A percentile compares a stretch with the other conserved stretches of the same genome.
Evolutionary conservation across 805 yeast species (phyloP).

Genomic region (Saturnispora ahearnii): DNA sequence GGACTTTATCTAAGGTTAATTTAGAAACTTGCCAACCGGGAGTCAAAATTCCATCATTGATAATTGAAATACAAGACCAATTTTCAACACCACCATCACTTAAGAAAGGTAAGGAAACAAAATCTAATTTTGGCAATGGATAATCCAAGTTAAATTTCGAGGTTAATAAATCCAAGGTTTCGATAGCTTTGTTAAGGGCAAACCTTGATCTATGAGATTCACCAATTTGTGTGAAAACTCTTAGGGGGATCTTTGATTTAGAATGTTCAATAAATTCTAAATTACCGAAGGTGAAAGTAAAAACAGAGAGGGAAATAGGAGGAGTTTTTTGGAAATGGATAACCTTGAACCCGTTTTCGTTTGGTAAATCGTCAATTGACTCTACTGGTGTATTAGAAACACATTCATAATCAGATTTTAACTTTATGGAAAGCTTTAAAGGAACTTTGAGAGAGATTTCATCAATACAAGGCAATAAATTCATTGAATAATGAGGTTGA

Average conservation of each 20-base stretch:
- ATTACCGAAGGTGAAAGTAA: slow-evolving; percentile 64
- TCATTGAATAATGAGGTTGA: slow-evolving; percentile 58
- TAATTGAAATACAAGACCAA: slow-evolving; percentile 58
- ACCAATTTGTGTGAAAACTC: slow-evolving; percentile 49
- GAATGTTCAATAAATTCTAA: slow-evolving; percentile 40
- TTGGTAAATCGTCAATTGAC: slow-evolving; percentile 8
- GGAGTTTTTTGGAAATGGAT: slow-evolving; percentile 47
- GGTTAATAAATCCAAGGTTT: slow-evolving; percentile 41
- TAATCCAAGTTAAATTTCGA: slow-evolving; percentile 35
- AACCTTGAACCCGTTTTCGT: slow-evolving; percentile 19
- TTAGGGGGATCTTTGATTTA: slow-evolving; percentile 33
- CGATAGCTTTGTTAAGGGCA: slow-evolving; percentile 40
- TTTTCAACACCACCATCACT: slow-evolving; percentile 79
- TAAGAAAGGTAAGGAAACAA: slow-evolving; percentile 60
- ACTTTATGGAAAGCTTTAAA: slow-evolving; percentile 40
- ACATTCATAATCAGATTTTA: slow-evolving; percentile 38
- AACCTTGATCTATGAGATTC: slow-evolving; percentile 38
- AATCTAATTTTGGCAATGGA: slow-evolving; percentile 58
- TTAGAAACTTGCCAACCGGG: slow-evolving; percentile 24
- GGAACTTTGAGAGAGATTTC: slow-evolving; percentile 49
- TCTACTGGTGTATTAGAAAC: slow-evolving; percentile 40
- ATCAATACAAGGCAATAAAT: slow-evolving; percentile 62
- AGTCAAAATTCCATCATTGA: slow-evolving; percentile 40
- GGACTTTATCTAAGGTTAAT: slow-evolving; percentile 12
- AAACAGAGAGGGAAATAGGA: slow-evolving; percentile 51